phyloP scores from a whole-genome alignment of 768 basidiomycete species.

The Tylopilus sp. region DNA sequence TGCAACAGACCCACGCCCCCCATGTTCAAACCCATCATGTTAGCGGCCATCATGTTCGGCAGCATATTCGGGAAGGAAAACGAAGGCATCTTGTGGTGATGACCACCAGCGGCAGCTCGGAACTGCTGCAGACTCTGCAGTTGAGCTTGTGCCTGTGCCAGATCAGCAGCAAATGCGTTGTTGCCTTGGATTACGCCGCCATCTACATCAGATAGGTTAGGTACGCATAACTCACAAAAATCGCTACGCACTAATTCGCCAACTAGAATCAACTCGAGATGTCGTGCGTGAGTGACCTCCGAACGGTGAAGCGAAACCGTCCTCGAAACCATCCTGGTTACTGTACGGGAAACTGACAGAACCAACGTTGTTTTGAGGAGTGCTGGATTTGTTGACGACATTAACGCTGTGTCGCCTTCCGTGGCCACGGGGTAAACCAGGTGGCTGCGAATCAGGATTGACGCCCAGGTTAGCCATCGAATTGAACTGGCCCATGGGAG shows the following conservation, averaged over 20 bases:
- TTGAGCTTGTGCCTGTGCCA: constrained; percentile 96
- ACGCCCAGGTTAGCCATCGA: constrained; percentile 49
- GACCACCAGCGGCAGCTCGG: constrained; percentile 90
- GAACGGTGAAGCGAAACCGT: constrained; percentile 66
- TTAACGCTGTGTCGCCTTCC: constrained; percentile 90
- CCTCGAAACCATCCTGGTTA: constrained; percentile 70
- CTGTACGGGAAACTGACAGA: constrained; percentile 50
- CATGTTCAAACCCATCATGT: constrained; percentile 88
- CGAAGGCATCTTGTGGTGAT: constrained; percentile 95
- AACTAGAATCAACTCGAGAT: constrained; percentile 77
- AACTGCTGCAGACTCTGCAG: constrained; percentile 95
- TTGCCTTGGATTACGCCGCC: constrained; percentile 69
- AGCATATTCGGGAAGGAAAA: constrained; percentile 99
- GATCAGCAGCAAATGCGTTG: constrained; percentile 70
- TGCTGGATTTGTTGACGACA: constrained; percentile 70
- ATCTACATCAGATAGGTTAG: constrained; percentile 41
- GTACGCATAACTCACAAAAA: neutral
- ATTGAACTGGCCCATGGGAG: constrained; percentile 64
- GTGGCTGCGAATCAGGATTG: constrained; percentile 61
- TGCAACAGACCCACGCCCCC: constrained; percentile 83
- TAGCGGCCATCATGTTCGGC: constrained; percentile 95
- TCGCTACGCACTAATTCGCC: constrained; percentile 76
- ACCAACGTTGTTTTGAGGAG: constrained; percentile 43
- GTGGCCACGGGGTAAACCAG: constrained; percentile 75
- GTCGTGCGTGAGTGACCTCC: constrained; percentile 73